Evolutionary conservation across 306 rosid species (phyloP), one percentile per base, ranked within the genome.

Genomic region (Vicia faba): DNA sequence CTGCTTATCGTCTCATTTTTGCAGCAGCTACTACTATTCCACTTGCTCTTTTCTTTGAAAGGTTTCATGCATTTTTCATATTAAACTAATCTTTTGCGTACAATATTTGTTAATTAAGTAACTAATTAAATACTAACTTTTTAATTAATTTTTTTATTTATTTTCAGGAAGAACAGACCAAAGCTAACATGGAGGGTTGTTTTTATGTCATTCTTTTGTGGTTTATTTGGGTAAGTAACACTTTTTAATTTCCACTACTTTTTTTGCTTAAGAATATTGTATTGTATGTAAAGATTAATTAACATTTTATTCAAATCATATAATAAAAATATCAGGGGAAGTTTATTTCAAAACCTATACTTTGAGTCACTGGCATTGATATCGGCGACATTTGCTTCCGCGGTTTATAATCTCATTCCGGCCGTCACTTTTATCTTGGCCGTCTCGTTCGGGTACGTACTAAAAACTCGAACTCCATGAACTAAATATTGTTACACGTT

Each of bases 171-270:
- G 3, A 79, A 39, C 36, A 81, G 75, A 63, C 82, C 85, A 10
- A 82, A 80, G 68, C 13, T 87, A 15, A 82, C 81, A 7, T 67
- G 80, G 82, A 77, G 53, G 10, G 79, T 82, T 1, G 10, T 80
- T 4, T 64, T 70, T 11, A 80, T 72, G 71, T 78, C 70, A 39
- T 84, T 84, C 68, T 50, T 84, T 12, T 80, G 80, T 33, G 87
- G 87, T 13, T 56, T 87, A 39, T 70, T 87, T 65, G 89, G 92
- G 89, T 86, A 76, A 4, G 43, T 86, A 76, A 4, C n/a, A 33
- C 35, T 31, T 33, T 54, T 54, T 18, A 5, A 56, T 33, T 5
- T 40, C 4, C 36, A 31, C 26, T 49, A 16, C 6, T 4, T 49
- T 49, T 48, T 15, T 49, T 20, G 36, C 4, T 56, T 11, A 23